Percentiles rank a stretch among this genome's conserved stretches.
Evolutionary conservation across 495 filamentous ascomycete genomes (phyloP).

Genomic region (Aspergillus baeticus): DNA sequence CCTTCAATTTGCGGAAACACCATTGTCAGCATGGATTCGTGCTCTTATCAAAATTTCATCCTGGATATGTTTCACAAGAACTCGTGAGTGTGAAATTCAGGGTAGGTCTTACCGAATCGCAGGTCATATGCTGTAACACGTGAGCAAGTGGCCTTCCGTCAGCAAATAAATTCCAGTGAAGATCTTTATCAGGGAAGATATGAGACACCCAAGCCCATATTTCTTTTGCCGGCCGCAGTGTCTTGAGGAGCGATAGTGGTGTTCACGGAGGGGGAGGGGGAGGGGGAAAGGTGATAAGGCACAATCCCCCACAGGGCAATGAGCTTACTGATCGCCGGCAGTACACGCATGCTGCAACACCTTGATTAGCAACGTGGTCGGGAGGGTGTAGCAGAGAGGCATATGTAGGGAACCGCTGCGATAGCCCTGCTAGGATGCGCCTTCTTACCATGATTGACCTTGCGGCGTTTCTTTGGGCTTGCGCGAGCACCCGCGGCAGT

Average conservation of each 20-base stretch:
- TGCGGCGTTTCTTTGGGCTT: conserved; percentile 92
- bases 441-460: conserved; percentile 96
- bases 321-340: conserved; percentile 95
- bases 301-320: conserved; percentile 5
- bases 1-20: conserved; percentile 48
- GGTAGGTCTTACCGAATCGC: conserved; percentile 87
- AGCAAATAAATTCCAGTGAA: conserved; percentile 26
- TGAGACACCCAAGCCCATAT: background rate
- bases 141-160: conserved; percentile 35
- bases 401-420: conserved; percentile 27
- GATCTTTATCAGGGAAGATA: background rate
- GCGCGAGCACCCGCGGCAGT: conserved; percentile 39
- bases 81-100: conserved; percentile 33
- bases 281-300: conserved; percentile 9
- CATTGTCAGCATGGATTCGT: conserved; percentile 28
- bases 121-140: conserved; percentile 93
- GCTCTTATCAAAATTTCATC: conserved; percentile 6
- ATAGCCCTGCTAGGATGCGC: conserved; percentile 32
- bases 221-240: conserved; percentile 6
- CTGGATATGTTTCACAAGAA: conserved; percentile 26
- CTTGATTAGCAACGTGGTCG: conserved; percentile 32
- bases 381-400: conserved; percentile 13
- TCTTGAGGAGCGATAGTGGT: conserved; percentile 8
- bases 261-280: conserved; percentile 5
- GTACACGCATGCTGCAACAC: conserved; percentile 86